Base-by-base conservation (phyloP, 2,329 filamentous ascomycete genomes). In the Pseudogymnoascus sp. region DNA sequence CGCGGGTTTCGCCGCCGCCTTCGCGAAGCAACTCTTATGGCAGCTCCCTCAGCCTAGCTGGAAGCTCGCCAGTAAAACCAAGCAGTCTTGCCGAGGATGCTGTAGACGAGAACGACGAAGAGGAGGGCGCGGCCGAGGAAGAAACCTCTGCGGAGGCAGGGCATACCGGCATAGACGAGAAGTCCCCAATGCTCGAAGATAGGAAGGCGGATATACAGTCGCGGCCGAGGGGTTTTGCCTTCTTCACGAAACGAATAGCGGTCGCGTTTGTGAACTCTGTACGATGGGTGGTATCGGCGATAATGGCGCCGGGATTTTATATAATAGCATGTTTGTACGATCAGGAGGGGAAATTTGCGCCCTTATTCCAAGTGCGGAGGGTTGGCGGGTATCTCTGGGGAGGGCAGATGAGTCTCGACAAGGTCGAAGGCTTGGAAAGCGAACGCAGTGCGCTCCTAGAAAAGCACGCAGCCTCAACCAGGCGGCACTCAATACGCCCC, bases 291-390 rank as follows among this genome's bases (percentile, higher is more conserved):
- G 76, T 96, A 62, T 88, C 89, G 59, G 90, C 90, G 12, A 77
- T 97, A 64, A 83, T 89, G 26, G 86, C 89, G 21, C 93, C 93
- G 1, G 90, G 88, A 16, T 83, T 92, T 59, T 97, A 93, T 75
- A 76, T 96, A 62, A 84, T 92, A 64, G 88, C 90, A 67, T 92
- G 84, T 72, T 88, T 97, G 69, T 93, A 90, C 76, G 87, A 95
- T 71, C 86, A 91, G 52, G 78, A 89, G 63, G 91, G 91, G 60
- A 80, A 80, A 60, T 96, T 96, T 73, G 88, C 91, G 61, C 84
- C 91, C n/a, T 76, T 94, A 63, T 77, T 86, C 59, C 92, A 91
- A 63, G 76, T 94, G 45, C 82, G 83, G 71, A 87, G 82, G 70
- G 78, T 93, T 26, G 64, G 69, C 14, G 62, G 73, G 76, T 66